Percentiles rank a stretch among this genome's conserved stretches.
Evolutionary conservation across 2,329 filamentous ascomycete genomes (phyloP).

Genomic region (Cytospora leucostoma): DNA sequence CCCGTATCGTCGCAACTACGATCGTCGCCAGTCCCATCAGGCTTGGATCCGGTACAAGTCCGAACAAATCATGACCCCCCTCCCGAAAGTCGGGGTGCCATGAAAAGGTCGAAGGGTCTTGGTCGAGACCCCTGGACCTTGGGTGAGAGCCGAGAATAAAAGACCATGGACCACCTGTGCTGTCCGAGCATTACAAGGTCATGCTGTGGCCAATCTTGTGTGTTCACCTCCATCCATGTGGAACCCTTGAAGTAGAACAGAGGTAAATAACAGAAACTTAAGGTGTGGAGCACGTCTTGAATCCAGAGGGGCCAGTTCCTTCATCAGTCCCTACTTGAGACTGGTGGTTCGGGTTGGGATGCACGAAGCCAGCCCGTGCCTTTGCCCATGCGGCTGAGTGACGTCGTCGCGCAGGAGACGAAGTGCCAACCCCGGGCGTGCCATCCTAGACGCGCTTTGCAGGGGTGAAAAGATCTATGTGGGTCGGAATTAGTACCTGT

Average conservation of each 20-base stretch:
- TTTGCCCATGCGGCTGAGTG: background rate
- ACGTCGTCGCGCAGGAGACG: background rate
- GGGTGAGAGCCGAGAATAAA: background rate
- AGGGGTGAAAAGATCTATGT: conserved; percentile 43
- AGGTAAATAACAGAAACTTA: background rate
- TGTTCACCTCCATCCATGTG: background rate
- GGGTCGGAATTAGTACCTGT: background rate
- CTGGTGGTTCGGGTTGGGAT: background rate
- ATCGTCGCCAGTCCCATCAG: background rate
- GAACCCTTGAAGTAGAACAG: background rate
- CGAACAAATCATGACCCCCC: background rate
- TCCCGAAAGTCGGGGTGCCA: background rate
- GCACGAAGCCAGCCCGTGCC: background rate
- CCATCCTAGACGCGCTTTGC: conserved; percentile 39
- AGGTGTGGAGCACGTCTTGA: background rate
- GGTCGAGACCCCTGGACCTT: background rate
- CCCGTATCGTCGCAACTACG: background rate
- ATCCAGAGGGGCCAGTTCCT: background rate
- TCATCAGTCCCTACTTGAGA: background rate
- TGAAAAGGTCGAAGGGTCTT: background rate
- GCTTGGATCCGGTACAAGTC: background rate
- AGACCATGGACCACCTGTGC: background rate
- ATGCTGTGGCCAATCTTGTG: background rate
- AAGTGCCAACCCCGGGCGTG: background rate
- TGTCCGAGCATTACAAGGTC: conserved; percentile 6